Evolutionary conservation across 805 yeast genomes (phyloP).

Genomic region (Saturnispora galanensis): DNA sequence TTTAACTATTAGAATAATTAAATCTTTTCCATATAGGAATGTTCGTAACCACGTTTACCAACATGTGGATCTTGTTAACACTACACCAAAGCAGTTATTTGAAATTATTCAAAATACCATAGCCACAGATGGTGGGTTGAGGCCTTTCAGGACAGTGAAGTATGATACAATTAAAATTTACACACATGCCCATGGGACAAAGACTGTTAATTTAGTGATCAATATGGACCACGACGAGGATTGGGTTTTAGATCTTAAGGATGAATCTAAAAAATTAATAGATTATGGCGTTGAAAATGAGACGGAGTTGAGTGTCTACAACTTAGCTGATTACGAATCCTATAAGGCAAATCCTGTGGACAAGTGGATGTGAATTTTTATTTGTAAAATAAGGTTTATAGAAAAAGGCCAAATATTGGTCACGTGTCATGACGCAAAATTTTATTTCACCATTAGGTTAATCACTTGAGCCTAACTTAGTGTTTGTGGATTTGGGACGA

Average conservation of each 20-base stretch:
- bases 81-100: conserved; percentile 57
- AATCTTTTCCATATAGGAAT: conserved; percentile 86
- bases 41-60: conserved; percentile 66
- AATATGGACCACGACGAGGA: conserved; percentile 72
- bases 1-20: conserved; percentile 76
- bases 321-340: conserved; percentile 50
- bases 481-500: neutral
- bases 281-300: conserved; percentile 69
- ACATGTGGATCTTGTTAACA: conserved; percentile 57
- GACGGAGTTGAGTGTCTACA: conserved; percentile 83
- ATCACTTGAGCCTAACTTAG: neutral
- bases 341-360: conserved; percentile 81
- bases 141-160: conserved; percentile 73
- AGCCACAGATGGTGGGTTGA: conserved; percentile 49
- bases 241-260: conserved; percentile 45
- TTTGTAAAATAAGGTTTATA: neutral
- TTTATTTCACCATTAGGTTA: neutral
- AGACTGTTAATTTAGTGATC: conserved; percentile 84
- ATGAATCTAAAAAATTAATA: conserved; percentile 32
- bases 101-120: conserved; percentile 38
- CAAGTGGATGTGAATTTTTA: conserved; percentile 53
- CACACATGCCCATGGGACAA: conserved; percentile 91
- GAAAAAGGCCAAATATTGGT: neutral
- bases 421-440: conserved; percentile 6
- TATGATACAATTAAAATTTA: conserved; percentile 77